phyloP scores from a whole-genome alignment of 768 basidiomycete genomes.

The Coprinopsis cinerea region DNA sequence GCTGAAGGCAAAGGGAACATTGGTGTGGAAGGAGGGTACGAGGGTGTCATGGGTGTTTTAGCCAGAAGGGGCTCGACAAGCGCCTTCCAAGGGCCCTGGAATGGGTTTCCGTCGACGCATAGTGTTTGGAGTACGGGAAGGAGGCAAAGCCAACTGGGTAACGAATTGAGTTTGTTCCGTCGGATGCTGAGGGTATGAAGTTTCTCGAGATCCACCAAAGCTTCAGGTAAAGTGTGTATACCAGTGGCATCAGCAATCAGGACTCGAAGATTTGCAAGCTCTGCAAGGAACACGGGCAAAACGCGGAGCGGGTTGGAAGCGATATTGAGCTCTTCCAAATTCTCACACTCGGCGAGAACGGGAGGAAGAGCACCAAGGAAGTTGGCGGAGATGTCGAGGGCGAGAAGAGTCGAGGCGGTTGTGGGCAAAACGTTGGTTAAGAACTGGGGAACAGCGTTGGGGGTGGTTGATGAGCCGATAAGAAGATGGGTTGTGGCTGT shows the following conservation, averaged over 20 bases:
- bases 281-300: constrained; percentile 85
- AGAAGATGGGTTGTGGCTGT: constrained; percentile 92
- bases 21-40: constrained; percentile 63
- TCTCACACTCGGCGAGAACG: constrained; percentile 70
- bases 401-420: constrained; percentile 74
- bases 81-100: constrained; percentile 89
- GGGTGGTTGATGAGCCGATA: constrained; percentile 73
- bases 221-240: constrained; percentile 67
- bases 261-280: constrained; percentile 72
- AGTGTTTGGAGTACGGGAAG: constrained; percentile 81
- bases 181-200: constrained; percentile 88
- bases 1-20: constrained; percentile 49
- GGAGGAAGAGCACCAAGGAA: constrained; percentile 80
- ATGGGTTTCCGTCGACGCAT: constrained; percentile 93
- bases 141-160: constrained; percentile 94
- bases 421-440: constrained; percentile 64
- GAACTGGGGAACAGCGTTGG: constrained; percentile 72
- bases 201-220: constrained; percentile 65
- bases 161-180: constrained; percentile 78
- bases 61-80: constrained; percentile 80
- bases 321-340: constrained; percentile 90
- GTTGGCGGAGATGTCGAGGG: constrained; percentile 90
- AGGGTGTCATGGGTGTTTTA: constrained; percentile 51
- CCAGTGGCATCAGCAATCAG: constrained; percentile 92
- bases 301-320: constrained; percentile 86